Conservation (phyloP, 2,329 filamentous ascomycete genomes). For the Hymenoscyphus linearis region DNA sequence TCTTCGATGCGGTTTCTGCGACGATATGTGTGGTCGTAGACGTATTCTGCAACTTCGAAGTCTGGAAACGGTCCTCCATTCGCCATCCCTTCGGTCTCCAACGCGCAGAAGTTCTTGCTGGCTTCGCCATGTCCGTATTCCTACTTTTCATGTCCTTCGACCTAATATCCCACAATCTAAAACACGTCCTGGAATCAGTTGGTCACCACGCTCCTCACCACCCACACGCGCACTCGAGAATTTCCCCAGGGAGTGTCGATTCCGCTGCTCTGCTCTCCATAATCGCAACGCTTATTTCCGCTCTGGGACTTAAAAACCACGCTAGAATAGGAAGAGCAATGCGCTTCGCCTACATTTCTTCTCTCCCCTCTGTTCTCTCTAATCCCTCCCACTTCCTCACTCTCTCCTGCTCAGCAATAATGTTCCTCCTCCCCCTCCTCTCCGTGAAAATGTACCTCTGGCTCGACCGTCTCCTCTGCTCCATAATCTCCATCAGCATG, state of each 20-base stretch:
- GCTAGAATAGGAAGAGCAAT: conserved; percentile 87
- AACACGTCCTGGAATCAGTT: conserved; percentile 76
- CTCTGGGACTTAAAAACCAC: conserved; percentile 83
- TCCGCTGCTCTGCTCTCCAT: conserved; percentile 78
- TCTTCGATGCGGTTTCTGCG: conserved; percentile 92
- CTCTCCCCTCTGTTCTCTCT: conserved; percentile 78
- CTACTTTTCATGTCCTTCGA: conserved; percentile 97
- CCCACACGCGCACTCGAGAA: conserved; percentile 57
- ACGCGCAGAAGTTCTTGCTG: conserved; percentile 86
- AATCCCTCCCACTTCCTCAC: conserved; percentile 96
- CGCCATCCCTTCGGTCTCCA: conserved; percentile 92
- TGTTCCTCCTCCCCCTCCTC: conserved; percentile 77
- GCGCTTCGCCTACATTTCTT: conserved; percentile 76
- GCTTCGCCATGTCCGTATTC: conserved; percentile 93
- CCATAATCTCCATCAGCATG: conserved; percentile 81
- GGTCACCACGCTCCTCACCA: conserved; percentile 71
- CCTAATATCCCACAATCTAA: conserved; percentile 86
- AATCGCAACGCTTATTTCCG: conserved; percentile 75
- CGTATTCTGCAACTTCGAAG: conserved; percentile 92
- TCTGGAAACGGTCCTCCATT: conserved; percentile 90
- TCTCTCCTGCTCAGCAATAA: conserved; percentile 73
- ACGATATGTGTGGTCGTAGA: conserved; percentile 89
- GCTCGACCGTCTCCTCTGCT: conserved; percentile 78
- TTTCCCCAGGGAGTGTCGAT: conserved; percentile 74
- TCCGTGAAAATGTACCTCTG: conserved; percentile 75